Conservation (phyloP, 345 rosid genomes). For the Hibiscus trionum region DNA sequence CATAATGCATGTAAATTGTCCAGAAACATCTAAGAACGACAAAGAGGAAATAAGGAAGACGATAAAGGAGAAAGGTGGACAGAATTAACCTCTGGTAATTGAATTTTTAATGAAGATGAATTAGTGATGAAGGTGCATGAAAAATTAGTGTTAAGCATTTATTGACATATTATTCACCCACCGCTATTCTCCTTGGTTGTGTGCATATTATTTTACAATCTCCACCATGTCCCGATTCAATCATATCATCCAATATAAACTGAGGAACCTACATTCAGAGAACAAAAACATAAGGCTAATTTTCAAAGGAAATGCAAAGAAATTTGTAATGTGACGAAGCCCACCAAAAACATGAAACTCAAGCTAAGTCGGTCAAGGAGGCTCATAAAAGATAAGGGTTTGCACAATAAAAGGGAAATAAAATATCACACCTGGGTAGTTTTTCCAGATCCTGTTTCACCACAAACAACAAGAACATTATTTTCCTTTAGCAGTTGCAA, state of each 20-base stretch:
- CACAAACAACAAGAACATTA: constrained; percentile 77
- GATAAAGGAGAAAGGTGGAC: neutral
- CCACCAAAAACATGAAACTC: neutral
- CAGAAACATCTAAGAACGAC: neutral
- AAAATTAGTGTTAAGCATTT: neutral
- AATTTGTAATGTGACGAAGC: neutral
- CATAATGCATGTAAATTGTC: neutral
- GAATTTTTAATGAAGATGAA: neutral
- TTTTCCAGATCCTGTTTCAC: constrained; percentile 98
- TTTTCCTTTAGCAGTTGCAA: constrained; percentile 60
- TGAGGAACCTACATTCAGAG: constrained; percentile 67
- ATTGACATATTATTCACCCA: constrained; percentile 22
- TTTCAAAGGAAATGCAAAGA: constrained; percentile 3
- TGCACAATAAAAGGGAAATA: constrained; percentile 2
- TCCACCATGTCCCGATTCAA: constrained; percentile 73
- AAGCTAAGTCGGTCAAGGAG: neutral
- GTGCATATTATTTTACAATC: constrained; percentile 85
- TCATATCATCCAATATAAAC: constrained; percentile 89
- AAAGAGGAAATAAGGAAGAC: neutral
- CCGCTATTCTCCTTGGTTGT: constrained; percentile 92
- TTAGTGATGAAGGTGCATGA: neutral
- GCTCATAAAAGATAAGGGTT: neutral
- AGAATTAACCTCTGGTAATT: neutral
- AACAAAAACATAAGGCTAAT: constrained; percentile 14
- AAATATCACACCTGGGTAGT: constrained; percentile 67